Base-by-base conservation (phyloP, 306 rosid genomes). In the Medicago lupulina region DNA sequence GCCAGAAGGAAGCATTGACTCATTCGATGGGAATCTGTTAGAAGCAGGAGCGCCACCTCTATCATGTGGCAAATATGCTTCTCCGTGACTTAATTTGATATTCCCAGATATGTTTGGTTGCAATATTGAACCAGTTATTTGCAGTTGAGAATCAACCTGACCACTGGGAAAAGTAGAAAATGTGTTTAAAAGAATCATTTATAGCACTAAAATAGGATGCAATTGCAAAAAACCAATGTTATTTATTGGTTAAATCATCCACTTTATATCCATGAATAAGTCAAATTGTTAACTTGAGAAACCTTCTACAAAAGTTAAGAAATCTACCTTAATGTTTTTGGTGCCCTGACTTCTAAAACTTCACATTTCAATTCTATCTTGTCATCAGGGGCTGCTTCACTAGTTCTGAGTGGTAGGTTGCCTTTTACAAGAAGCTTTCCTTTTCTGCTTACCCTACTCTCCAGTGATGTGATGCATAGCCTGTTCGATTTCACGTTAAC, bases 1-100 rank as follows among this genome's bases (percentile, higher is more conserved):
- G 69, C 83, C 89, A 76, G 85, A 66, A 55, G 89, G 91, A 78
- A 80, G 85, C 86, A 77, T 80, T 44, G 88, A 79, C 73, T 91
- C 92, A 84, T 84, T 84, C 43, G 93, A 75, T 46, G 86, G 84
- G 83, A 89, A 88, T 91, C 92, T 87, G 83, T 82, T 83, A 75
- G 90, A 82, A 71, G 92, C 76, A 82, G 90, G 83, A 78, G 87
- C 91, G 80, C 88, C 79, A 61, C 98, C 97, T 89, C 85, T 91
- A 75, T 93, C 98, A 51, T 93, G 98, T 10, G 98, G 98, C 66
- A 93, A 83, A 87, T 93, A 93, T 83, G 98, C 98, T 85, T 93
- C 98, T 78, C 98, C 98, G 4, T 86, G 96, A 88, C 98, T 89
- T 83, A 91, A 76, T 86, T 93, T 92, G 70, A 93, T 87, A 66